phyloP scores from a whole-genome alignment of 768 basidiomycete genomes.

The Suillus subaureus region DNA sequence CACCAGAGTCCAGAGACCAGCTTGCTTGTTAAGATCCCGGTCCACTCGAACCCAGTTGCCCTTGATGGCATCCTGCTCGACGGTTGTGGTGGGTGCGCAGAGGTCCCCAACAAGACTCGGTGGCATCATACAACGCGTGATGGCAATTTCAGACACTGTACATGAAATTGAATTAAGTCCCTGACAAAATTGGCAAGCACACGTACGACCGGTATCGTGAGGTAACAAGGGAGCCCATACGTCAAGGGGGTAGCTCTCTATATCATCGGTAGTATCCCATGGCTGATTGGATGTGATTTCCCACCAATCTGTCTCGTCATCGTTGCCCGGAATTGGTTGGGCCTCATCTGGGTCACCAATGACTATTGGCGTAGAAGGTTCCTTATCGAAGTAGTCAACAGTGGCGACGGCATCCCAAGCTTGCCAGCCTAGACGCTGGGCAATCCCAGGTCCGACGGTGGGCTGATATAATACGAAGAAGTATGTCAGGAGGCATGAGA shows the following conservation, averaged over 20 bases:
- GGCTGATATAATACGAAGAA: conserved; percentile 84
- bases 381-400: conserved; percentile 9
- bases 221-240: conserved; percentile 77
- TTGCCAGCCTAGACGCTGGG: conserved; percentile 86
- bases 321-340: conserved; percentile 18
- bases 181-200: neutral
- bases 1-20: conserved; percentile 63
- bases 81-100: conserved; percentile 70
- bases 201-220: conserved; percentile 75
- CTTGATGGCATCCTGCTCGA: conserved; percentile 71
- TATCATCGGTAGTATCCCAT: conserved; percentile 46
- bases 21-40: conserved; percentile 73
- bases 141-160: conserved; percentile 79
- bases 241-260: conserved; percentile 76
- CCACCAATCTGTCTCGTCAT: conserved; percentile 65
- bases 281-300: conserved; percentile 46
- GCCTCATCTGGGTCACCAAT: neutral
- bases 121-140: conserved; percentile 67
- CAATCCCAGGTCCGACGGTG: conserved; percentile 65
- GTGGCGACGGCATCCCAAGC: conserved; percentile 72
- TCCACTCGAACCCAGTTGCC: conserved; percentile 92
- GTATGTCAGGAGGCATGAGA: conserved; percentile 74
- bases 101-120: conserved; percentile 56
- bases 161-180: neutral
- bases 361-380: conserved; percentile 1